phyloP scores from a whole-genome alignment of 2,329 filamentous ascomycete species.

The Dissoconium aciculare region DNA sequence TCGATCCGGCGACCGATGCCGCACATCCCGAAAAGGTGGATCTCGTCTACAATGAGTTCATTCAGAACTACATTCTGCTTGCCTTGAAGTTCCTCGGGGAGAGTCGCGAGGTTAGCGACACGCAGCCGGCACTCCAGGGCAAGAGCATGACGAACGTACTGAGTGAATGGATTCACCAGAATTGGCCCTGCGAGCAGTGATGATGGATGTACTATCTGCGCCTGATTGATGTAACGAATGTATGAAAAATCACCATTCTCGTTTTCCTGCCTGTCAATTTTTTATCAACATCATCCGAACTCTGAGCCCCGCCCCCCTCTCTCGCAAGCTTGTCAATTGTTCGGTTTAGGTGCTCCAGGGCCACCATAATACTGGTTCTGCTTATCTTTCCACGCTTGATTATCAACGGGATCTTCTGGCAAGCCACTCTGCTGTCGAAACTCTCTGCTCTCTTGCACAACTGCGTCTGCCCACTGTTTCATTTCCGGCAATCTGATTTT shows the following conservation, averaged over 20 bases:
- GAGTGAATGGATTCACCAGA: constrained; percentile 39
- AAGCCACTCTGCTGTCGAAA: too few relatives aligned
- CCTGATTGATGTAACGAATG: too few relatives aligned
- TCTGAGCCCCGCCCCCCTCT: too few relatives aligned
- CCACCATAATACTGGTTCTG: too few relatives aligned
- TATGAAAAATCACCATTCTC: too few relatives aligned
- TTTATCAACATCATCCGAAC: too few relatives aligned
- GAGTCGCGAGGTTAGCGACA: constrained; percentile 36
- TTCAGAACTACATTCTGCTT: constrained; percentile 64
- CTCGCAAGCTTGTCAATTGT: too few relatives aligned
- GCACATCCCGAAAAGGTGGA: constrained; percentile 57
- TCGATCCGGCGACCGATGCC: constrained; percentile 33
- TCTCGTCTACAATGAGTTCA: constrained; percentile 81
- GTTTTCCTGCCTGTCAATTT: too few relatives aligned
- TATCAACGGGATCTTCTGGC: too few relatives aligned
- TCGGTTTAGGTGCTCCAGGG: too few relatives aligned
- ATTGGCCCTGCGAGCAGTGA: constrained; percentile 33
- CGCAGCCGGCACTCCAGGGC: constrained; percentile 37
- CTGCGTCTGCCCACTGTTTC: constrained; percentile 4
- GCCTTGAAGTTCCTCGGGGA: constrained; percentile 51
- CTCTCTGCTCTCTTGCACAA: constrained; percentile 5
- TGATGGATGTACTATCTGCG: too few relatives aligned
- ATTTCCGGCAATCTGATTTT: constrained; percentile 4
- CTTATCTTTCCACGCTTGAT: too few relatives aligned
- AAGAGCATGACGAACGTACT: constrained; percentile 43